phyloP scores from a whole-genome alignment of 306 rosid species.

The Vigna hirtella region DNA sequence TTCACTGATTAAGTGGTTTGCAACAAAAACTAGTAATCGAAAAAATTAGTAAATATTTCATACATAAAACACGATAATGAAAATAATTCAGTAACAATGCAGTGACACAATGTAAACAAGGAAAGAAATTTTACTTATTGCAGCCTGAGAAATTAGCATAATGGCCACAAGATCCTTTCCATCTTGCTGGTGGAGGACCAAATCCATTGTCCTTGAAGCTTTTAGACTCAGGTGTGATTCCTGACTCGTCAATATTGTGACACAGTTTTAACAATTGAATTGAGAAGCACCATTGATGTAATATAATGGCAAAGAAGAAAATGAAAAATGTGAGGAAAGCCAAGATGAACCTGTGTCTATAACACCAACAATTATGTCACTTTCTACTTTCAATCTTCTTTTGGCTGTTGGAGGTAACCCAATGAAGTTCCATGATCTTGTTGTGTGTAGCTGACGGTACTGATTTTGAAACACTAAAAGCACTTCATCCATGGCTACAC shows the following conservation, averaged over 20 bases:
- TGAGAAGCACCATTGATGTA: conserved; percentile 6
- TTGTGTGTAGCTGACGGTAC: conserved; percentile 80
- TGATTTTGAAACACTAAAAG: conserved; percentile 60
- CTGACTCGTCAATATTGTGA: conserved; percentile 47
- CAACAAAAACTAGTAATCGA: too few species aligned
- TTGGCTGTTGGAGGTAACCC: conserved; percentile 69
- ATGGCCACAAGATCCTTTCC: conserved; percentile 83
- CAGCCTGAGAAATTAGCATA: conserved; percentile 93
- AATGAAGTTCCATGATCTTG: conserved; percentile 89
- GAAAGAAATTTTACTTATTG: conserved; percentile 67
- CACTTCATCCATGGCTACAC: conserved; percentile 66
- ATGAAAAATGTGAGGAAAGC: background rate
- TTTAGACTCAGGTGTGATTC: conserved; percentile 76
- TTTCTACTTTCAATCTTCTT: conserved; percentile 63
- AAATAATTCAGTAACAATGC: background rate
- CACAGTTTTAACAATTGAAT: background rate
- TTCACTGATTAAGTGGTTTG: background rate
- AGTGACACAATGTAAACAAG: conserved; percentile 11
- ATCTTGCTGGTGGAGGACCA: conserved; percentile 78
- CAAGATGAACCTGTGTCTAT: conserved; percentile 73
- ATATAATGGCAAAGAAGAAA: conserved; percentile 5
- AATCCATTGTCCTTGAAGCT: conserved; percentile 85
- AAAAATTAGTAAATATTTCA: too few species aligned
- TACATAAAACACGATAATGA: too few species aligned
- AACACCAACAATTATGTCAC: conserved; percentile 68